A percentile compares a stretch with the other conserved stretches of the same genome.
phyloP scores from a whole-genome alignment of 75 land plant species.

The Picea sitchensis region DNA sequence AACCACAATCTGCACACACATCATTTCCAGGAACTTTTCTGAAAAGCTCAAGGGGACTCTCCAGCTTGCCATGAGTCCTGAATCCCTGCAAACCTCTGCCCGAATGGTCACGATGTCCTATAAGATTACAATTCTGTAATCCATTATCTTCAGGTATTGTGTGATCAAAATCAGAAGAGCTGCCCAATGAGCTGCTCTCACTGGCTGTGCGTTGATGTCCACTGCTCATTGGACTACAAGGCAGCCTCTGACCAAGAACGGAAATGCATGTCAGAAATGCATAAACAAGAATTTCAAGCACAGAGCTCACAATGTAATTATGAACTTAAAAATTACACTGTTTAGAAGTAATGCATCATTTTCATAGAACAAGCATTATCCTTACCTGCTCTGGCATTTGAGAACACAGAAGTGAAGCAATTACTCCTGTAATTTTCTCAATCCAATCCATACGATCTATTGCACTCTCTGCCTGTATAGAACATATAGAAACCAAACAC shows the following conservation, averaged over 20 bases:
- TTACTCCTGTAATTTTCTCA: constrained; percentile 79
- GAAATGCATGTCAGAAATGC: not conserved
- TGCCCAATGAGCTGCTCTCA: constrained; percentile 81
- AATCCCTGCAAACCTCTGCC: constrained; percentile 35
- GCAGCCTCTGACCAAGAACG: constrained; percentile 12
- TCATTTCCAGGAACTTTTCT: constrained; percentile 77
- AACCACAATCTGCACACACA: constrained; percentile 86
- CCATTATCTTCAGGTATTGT: constrained; percentile 50
- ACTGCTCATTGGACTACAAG: constrained; percentile 59
- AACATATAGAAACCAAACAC: not conserved
- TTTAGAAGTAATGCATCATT: not conserved
- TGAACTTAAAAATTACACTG: not conserved
- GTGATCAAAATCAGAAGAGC: constrained; percentile 72
- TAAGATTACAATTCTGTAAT: constrained; percentile 28
- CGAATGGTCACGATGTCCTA: constrained; percentile 33
- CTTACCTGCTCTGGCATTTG: constrained; percentile 76
- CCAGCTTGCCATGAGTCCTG: constrained; percentile 34
- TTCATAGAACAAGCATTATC: not conserved
- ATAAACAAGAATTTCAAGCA: not conserved
- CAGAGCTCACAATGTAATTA: not conserved
- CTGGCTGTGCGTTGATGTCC: constrained; percentile 65
- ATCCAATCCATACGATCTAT: constrained; percentile 82
- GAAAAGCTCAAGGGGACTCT: constrained; percentile 73
- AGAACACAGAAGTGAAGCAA: constrained; percentile 70
- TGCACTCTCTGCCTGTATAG: constrained; percentile 75